Percentiles rank a stretch among this genome's conserved stretches.
Conservation (phyloP, 768 basidiomycete genomes). For the Glaciozyma martinii region DNA sequence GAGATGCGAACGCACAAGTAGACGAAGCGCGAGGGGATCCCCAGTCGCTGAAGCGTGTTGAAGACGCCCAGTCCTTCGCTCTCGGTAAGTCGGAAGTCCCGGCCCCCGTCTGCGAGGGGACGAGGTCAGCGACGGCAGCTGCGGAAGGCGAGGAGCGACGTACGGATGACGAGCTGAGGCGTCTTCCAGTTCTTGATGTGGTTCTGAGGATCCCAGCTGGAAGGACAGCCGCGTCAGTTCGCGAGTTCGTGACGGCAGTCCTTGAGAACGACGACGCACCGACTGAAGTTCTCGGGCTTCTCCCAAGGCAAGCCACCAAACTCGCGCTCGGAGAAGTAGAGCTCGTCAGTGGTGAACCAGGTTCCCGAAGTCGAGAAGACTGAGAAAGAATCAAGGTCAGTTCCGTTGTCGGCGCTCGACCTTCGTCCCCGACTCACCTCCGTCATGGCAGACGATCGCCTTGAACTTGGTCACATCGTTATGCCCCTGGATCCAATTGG, state of each 20-base stretch:
- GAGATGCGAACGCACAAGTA: conserved; percentile 78
- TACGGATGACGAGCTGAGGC: conserved; percentile 34
- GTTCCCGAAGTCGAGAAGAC: conserved; percentile 69
- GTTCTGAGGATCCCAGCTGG: conserved; percentile 29
- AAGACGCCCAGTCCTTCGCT: conserved; percentile 30
- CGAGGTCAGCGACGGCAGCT: neutral
- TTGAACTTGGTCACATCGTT: conserved; percentile 84
- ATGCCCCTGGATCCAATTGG: conserved; percentile 89
- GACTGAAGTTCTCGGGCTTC: conserved; percentile 20
- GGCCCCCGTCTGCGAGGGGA: conserved; percentile 26
- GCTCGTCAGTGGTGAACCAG: conserved; percentile 41
- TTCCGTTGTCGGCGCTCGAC: neutral
- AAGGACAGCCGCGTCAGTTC: neutral
- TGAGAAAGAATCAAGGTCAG: conserved; percentile 37
- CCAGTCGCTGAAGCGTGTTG: conserved; percentile 34
- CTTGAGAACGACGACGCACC: neutral
- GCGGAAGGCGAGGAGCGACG: neutral
- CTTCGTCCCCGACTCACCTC: conserved; percentile 39
- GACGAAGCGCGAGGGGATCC: conserved; percentile 39
- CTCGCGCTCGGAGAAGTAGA: conserved; percentile 37
- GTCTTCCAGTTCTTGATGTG: conserved; percentile 32
- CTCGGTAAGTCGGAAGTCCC: conserved; percentile 31
- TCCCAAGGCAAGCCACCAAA: conserved; percentile 35
- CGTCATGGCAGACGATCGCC: conserved; percentile 85
- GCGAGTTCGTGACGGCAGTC: neutral